These are phyloP conservation scores for Gentiana dahurica DNA, from an alignment of 257 asterid species.

Conservation along the genomic window DNA sequence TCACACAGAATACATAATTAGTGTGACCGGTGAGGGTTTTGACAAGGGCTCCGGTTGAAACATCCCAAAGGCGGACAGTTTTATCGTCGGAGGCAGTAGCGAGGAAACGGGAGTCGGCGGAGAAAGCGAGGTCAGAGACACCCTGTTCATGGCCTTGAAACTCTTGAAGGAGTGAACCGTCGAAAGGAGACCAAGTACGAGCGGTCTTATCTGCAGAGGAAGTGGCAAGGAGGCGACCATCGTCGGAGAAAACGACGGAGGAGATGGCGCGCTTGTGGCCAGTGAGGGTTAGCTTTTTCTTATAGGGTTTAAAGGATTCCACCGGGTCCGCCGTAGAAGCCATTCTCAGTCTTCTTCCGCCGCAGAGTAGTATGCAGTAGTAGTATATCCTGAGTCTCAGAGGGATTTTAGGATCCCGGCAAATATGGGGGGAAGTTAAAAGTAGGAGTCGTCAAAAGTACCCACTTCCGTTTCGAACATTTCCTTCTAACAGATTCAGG, in stretches of 20 bases:
- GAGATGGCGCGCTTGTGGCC: conserved; percentile 75
- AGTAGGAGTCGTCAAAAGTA: no score
- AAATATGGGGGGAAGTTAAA: no score
- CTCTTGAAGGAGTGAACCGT: conserved; percentile 40
- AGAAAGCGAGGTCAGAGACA: conserved; percentile 75
- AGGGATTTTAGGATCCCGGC: not conserved
- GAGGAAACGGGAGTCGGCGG: conserved; percentile 66
- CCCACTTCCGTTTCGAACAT: no score
- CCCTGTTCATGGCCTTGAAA: conserved; percentile 76
- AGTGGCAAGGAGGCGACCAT: conserved; percentile 66
- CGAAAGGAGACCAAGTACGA: conserved; percentile 49
- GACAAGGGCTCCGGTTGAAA: conserved; percentile 55
- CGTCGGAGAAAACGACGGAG: conserved; percentile 73
- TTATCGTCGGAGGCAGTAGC: conserved; percentile 95
- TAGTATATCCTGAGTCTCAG: not conserved
- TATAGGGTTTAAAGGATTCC: conserved; percentile 62
- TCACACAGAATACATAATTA: conserved; percentile 76
- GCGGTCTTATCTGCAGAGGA: conserved; percentile 86
- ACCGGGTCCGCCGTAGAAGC: conserved; percentile 37
- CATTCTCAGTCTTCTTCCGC: conserved; percentile 11
- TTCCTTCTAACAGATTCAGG: no score
- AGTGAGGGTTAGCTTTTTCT: conserved; percentile 54
- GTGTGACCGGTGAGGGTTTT: conserved; percentile 86
- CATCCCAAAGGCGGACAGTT: conserved; percentile 82
- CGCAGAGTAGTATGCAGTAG: not conserved